Percentiles rank a stretch among this genome's conserved stretches.
These are phyloP conservation scores for Phytopythium ostracodes DNA, from an alignment of 352 stramenopile genomes.

Conservation along the genomic window DNA sequence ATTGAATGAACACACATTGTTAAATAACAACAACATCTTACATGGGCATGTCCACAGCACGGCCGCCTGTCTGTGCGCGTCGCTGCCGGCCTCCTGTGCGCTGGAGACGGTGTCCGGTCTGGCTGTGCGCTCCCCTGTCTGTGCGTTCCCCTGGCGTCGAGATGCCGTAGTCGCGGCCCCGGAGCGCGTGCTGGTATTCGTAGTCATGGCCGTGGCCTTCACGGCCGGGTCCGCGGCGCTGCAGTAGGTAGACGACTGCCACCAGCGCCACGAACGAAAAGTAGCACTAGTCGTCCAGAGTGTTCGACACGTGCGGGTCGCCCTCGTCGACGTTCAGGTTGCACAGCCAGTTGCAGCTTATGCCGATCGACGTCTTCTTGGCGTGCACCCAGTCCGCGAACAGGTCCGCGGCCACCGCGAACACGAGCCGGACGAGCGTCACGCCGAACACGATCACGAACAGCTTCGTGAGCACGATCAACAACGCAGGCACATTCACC, in stretches of 20 bases:
- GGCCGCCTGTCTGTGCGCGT: too few relatives aligned
- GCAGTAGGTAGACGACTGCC: background rate
- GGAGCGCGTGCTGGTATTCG: too few relatives aligned
- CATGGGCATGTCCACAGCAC: too few relatives aligned
- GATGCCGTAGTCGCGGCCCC: too few relatives aligned
- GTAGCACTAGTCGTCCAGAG: background rate
- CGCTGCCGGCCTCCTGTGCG: too few relatives aligned
- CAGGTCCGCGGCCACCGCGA: constrained; percentile 24
- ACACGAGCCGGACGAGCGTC: background rate
- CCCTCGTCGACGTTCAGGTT: constrained; percentile 47
- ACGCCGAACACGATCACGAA: background rate
- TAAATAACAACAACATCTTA: too few relatives aligned
- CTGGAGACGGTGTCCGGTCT: too few relatives aligned
- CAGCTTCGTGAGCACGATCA: background rate
- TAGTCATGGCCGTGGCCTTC: too few relatives aligned
- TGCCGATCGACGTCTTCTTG: constrained; percentile 35
- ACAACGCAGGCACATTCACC: background rate
- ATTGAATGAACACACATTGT: too few relatives aligned
- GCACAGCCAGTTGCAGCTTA: constrained; percentile 49
- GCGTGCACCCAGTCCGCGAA: constrained; percentile 52
- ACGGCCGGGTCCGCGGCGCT: too few relatives aligned
- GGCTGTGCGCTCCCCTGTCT: too few relatives aligned
- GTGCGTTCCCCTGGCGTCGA: too few relatives aligned
- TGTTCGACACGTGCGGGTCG: background rate
- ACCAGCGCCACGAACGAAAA: background rate